Evolutionary conservation across 2,329 filamentous ascomycete genomes (phyloP), one percentile per base, ranked within the genome.

Genomic region (Zymoseptoria ardabiliae): DNA sequence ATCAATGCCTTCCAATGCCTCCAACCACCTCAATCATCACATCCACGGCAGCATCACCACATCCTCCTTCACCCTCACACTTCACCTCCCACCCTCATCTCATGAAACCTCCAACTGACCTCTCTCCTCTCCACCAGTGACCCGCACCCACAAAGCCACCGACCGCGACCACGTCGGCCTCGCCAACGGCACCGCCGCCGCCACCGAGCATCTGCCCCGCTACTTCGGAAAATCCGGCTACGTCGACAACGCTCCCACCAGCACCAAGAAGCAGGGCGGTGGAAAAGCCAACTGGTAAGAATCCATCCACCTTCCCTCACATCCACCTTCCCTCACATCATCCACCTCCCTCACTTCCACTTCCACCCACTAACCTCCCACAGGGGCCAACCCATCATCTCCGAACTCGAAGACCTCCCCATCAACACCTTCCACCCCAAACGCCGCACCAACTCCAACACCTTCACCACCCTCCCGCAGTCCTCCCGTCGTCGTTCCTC

Each of bases 181-280:
- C 67, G 87, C 88, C 66, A 89, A 94, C 69, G 89, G 88, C 73
- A 86, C 84, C 59, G 86, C 84, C 62, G 75, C 81, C 55, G 80
- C 85, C 58, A 82, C 88, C 65, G 88, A 94, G 67, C 83, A 88
- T 70, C 79, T 96, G 25, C 93, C 94, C 72, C 90, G 91, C 72
- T 97, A 89, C 84, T 97, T 97, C 75, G 91, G 85, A 76, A 97
- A 97, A 80, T 79, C 85, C 61, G 93, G 93, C 66, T 87, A 88
- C 72, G 80, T 85, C 69, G 91, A 91, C 72, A 81, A 82, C 68
- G 90, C 96, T 72, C 93, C 94, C 62, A 91, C 90, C 76, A 94
- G 95, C 82, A 87, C 89, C 73, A 99, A 99, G 86, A 99, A 99
- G 81, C 90, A 96, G 71, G 93, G 93, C 64, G 88, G 84, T 67